phyloP scores from a whole-genome alignment of 352 stramenopile species.

The Phytophthora idaei region DNA sequence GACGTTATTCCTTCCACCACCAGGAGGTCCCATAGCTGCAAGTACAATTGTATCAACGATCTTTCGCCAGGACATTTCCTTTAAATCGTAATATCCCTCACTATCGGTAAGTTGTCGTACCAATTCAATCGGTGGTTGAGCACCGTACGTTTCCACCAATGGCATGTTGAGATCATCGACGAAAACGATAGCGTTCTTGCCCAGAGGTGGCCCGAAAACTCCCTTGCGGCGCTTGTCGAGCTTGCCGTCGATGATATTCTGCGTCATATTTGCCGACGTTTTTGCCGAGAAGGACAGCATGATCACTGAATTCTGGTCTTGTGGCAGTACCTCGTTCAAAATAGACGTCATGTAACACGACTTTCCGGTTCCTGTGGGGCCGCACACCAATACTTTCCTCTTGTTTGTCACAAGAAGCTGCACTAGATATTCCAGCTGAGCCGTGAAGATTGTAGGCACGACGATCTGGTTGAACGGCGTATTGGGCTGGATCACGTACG shows the following conservation, averaged over 20 bases:
- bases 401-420: constrained; percentile 82
- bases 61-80: constrained; percentile 92
- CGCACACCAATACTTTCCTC: constrained; percentile 90
- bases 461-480: constrained; percentile 93
- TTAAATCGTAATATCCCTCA: constrained; percentile 93
- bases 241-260: constrained; percentile 96
- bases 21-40: constrained; percentile 91
- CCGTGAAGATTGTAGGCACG: constrained; percentile 93
- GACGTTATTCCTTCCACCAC: constrained; percentile 90
- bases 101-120: constrained; percentile 91
- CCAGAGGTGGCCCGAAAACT: constrained; percentile 90
- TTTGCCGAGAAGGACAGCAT: constrained; percentile 93
- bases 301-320: constrained; percentile 86
- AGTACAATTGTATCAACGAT: constrained; percentile 92
- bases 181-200: constrained; percentile 89
- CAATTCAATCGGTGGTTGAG: constrained; percentile 93
- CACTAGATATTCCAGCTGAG: constrained; percentile 90
- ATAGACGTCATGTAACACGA: constrained; percentile 91
- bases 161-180: constrained; percentile 97
- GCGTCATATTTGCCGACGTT: constrained; percentile 94
- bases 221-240: constrained; percentile 93
- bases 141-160: constrained; percentile 93
- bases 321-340: constrained; percentile 77
- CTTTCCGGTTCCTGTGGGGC: constrained; percentile 94
- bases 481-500: constrained; percentile 86